Base-by-base conservation (phyloP, 225 moss, liverwort and hornwort species). In the Thuidium tamariscinum region DNA sequence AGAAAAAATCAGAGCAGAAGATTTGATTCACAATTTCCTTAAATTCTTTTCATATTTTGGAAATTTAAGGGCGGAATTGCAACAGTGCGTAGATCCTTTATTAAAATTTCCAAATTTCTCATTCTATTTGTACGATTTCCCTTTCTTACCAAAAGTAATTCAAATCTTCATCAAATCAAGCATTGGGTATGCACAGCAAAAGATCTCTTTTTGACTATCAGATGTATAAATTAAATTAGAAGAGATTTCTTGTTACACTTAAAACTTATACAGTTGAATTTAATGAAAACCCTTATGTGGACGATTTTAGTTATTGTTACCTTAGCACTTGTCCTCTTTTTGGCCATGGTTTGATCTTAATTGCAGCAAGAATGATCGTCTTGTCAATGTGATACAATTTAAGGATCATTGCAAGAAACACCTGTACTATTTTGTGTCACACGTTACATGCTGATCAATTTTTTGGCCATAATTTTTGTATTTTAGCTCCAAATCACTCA, bases 131-230 rank as follows among this genome's bases (percentile, higher is more conserved):
- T 14, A 8, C 25, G 15, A 13, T 25, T 39, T 70, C 16, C 15
- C 41, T 70, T 69, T 39, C 39, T 21, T 68, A 13, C 23, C 8
- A 67, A 21, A 37, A 3, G 3, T n/a, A n/a, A n/a, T n/a, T n/a
- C 22, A 21, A 67, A 2, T 7, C 23, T 68, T 69, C 25, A 13
- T 41, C 13, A 69, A 39, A 25, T 25, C 25, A 25, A 69, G 39
- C 68, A 14, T 37, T 22, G 37, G 13, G 39, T 66, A 22, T 66
- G 66, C 1, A 36, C 6, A 66, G 20, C 6, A 66, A 11, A 5
- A 7, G 21, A 12, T 0, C 37, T 0, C 11, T 37, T 44, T 37
- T n/a, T n/a, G n/a, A n/a, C n/a, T n/a, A n/a, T n/a, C n/a, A n/a
- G n/a, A n/a, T n/a, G n/a, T n/a, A n/a, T n/a, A n/a, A n/a, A n/a